These are phyloP conservation scores for Alternaria brassicae DNA, from an alignment of 2,329 filamentous ascomycete genomes.

Conservation along the genomic window DNA sequence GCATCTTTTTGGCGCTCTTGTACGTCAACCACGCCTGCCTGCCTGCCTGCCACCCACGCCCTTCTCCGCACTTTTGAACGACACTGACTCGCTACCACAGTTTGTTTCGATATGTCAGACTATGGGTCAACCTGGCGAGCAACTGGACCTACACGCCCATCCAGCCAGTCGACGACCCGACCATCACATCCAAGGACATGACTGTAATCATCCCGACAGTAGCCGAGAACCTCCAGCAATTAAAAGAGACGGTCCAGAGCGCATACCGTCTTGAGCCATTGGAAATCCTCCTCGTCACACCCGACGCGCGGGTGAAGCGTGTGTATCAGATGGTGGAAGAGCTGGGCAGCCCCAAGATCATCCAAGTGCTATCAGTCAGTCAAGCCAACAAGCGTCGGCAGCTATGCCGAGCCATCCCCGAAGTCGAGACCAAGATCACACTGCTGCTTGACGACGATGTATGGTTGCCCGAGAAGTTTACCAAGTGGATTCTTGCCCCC, in stretches of 20 bases:
- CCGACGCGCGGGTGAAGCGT: constrained; percentile 75
- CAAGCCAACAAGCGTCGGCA: constrained; percentile 96
- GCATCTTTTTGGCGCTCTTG: constrained; percentile 47
- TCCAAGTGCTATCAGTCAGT: constrained; percentile 76
- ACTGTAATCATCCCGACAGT: constrained; percentile 95
- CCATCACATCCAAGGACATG: constrained; percentile 80
- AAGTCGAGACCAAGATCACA: constrained; percentile 82
- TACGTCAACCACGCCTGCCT: constrained; percentile 30
- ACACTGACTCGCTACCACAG: constrained; percentile 57
- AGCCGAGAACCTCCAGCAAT: constrained; percentile 82
- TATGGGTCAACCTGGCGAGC: constrained; percentile 78
- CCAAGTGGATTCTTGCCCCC: constrained; percentile 91
- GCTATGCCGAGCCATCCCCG: constrained; percentile 87
- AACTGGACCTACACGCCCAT: constrained; percentile 87
- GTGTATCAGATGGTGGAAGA: constrained; percentile 66
- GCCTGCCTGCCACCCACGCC: not conserved
- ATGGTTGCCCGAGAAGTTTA: constrained; percentile 83
- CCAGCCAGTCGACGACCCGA: constrained; percentile 81
- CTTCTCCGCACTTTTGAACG: constrained; percentile 12
- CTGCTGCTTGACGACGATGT: constrained; percentile 97
- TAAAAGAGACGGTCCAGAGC: constrained; percentile 80
- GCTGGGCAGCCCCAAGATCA: constrained; percentile 60
- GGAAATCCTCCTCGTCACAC: constrained; percentile 85
- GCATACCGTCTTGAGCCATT: constrained; percentile 73
- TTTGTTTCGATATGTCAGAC: constrained; percentile 84